Base-by-base conservation (phyloP, 495 filamentous ascomycete genomes). In the Venustampulla echinocandica region DNA sequence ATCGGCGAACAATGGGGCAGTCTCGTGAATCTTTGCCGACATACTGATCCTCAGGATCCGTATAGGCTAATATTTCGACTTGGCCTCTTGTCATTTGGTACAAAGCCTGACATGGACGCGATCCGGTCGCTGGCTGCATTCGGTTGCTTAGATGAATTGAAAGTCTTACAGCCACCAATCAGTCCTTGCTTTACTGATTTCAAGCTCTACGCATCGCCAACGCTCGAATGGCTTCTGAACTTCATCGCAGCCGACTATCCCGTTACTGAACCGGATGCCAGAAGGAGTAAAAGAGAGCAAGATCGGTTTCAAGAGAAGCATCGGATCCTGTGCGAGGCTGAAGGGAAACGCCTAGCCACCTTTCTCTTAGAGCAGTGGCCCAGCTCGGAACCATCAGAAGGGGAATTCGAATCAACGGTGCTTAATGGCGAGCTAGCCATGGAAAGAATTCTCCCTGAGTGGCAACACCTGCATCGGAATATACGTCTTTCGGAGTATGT, bases 401-500 rank as follows among this genome's bases (percentile, higher is more conserved):
- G 35, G 10, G 24, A 13, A 18, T 40, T 62, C 13, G 4, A 37
- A 28, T 19, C 47, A 54, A n/a, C 24, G 13, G 25, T 63, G 27
- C 38, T 79, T 7, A 49, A 75, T 44, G 20, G 55, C 25, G 42
- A 41, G 2, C 15, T 47, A 2, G 69, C 71, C 0, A 17, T 75
- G n/a, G 52, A 68, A 2, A 50, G 44, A 1, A 53, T 78, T 15
- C 25, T 46, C 7, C 60, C 64, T 1, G 74, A 78, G 45, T 80
- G 76, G 76, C 28, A 52, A 23, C 65, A 71, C 0, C 48, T 70
- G 23, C 65, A 58, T 22, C 55, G 61, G 11, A 80, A 80, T 43
- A 36, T 60, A 9, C 60, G 70, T 38, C 52, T 80, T 1, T 63
- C 60, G 1, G 14, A 53, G 4, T 70, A 76, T 48, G 27, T 79